Conservation (phyloP, 169 alveolate genomes). For the Eimeria falciformis region DNA sequence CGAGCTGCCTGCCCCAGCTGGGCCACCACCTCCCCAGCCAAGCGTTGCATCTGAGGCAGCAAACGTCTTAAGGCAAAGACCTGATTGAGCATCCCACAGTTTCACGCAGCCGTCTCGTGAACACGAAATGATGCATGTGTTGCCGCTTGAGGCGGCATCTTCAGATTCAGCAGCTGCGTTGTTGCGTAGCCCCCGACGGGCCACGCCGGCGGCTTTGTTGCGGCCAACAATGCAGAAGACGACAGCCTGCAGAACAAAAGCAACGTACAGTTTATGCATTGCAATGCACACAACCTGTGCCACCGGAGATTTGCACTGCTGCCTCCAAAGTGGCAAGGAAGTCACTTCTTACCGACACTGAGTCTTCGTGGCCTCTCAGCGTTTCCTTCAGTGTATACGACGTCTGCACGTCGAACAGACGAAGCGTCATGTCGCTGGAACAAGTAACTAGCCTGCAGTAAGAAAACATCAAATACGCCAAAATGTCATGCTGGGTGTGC, state of each 20-base stretch:
- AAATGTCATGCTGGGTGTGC: too few species aligned
- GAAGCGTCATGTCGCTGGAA: constrained; percentile 62
- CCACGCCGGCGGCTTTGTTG: neutral
- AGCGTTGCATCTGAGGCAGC: constrained; percentile 18
- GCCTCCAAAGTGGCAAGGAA: neutral
- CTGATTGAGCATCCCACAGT: constrained; percentile 53
- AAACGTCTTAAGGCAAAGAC: constrained; percentile 53
- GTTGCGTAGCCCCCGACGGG: constrained; percentile 39
- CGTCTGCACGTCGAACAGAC: constrained; percentile 67
- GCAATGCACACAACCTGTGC: neutral
- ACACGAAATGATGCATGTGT: constrained; percentile 44
- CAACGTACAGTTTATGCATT: neutral
- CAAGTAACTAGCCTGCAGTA: constrained; percentile 38
- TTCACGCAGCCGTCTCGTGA: constrained; percentile 66
- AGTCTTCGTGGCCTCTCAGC: constrained; percentile 49
- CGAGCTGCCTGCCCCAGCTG: constrained; percentile 22
- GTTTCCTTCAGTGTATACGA: constrained; percentile 44
- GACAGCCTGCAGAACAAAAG: constrained; percentile 21
- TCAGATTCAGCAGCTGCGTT: neutral
- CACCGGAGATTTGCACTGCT: too few species aligned
- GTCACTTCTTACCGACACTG: constrained; percentile 22
- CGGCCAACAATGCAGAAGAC: neutral
- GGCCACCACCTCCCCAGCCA: neutral
- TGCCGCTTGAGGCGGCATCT: constrained; percentile 3
- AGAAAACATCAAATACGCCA: neutral